Evolutionary conservation across 2,329 filamentous ascomycete genomes (phyloP), one percentile per base, ranked within the genome.

Genomic region (Cucurbitaria berberidis): DNA sequence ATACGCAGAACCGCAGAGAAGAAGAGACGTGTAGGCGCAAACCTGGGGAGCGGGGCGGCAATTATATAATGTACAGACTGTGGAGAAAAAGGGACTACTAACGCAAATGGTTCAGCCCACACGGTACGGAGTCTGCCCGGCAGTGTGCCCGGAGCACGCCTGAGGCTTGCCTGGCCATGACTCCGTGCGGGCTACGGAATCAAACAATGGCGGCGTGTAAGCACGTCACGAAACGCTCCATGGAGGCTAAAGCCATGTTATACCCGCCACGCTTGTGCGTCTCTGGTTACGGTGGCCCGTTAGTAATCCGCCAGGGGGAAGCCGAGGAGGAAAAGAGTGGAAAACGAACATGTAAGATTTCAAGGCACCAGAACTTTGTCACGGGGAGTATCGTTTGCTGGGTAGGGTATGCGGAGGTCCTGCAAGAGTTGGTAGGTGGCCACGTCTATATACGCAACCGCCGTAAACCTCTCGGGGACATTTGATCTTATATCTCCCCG

Each of bases 151-250:
- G 35, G 35, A 29, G 30, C 29, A 24, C 40, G 27, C 32, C 34
- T 30, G 29, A 13, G 32, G 48, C 34, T 42, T 53, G 35, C 36
- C 45, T 40, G 45, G 45, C 35, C 40, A 40, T 40, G 40, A 35
- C 15, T 43, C 40, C 19, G 35, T 13, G 38, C 39, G 41, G 41
- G 35, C 41, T 40, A 29, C n/a, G 35, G 21, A 41, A 42, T 30
- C 41, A 55, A 38, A 48, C 52, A 51, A 35, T 36, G 45, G 43
- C 41, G 32, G 45, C 39, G 27, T 39, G 22, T 29, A 46, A 53
- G 49, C 49, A 53, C 53, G 53, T 48, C 56, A 59, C 48, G 49
- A 53, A 59, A 51, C 35, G 22, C 27, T 11, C 10, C 5, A 21
- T 43, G 24, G 10, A 19, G 30, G 5, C 48, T 59, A 49, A 51